Base-by-base conservation (phyloP, 2,329 filamentous ascomycete species). In the Grosmannia penicillata region DNA sequence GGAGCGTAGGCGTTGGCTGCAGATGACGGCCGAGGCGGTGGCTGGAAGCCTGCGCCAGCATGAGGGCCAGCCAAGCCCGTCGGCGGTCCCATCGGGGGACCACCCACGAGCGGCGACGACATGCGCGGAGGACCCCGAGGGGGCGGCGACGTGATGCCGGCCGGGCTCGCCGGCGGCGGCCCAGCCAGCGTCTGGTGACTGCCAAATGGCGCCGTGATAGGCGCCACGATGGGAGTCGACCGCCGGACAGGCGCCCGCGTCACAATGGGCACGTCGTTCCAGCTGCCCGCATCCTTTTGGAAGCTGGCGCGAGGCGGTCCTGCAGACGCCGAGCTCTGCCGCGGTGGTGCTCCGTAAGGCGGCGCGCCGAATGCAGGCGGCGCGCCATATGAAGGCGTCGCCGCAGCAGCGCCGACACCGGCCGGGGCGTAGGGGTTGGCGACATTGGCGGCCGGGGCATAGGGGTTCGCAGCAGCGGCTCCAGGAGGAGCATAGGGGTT, bases 221-320 rank as follows among this genome's bases (percentile, higher is more conserved):
- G 65, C 37, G 75, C 72, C 17, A 75, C 64, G 39, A 68, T 75
- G 3, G 87, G 85, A 1, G 89, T 95, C 33, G 69, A 68, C 53
- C 79, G 75, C 47, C 87, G 76, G 18, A 78, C 70, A 13, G 80
- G 69, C 39, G 71, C 63, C 62, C 89, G 84, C 33, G 74, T 69
- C 33, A 96, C 82, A 51, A 94, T 72, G 2, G 91, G 91, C 37
- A 93, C 80, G 57, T 98, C 91, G 49, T 98, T 98, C 91, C 91
- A 98, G 49, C 82, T 81, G 22, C 78, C 74, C 45, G 78, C 78
- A 46, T 81, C 79, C 52, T 30, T 15, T n/a, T n/a, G n/a, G n/a
- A n/a, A 75, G 41, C 65, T 51, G 75, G 76, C 9, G 82, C 74
- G 75, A 18, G 85, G 78, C 29, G 75, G 67, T 11, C 72, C 68